Evolutionary conservation across 2,329 filamentous ascomycete genomes (phyloP).

Genomic region (Aspergillus fumigatiaffinis): DNA sequence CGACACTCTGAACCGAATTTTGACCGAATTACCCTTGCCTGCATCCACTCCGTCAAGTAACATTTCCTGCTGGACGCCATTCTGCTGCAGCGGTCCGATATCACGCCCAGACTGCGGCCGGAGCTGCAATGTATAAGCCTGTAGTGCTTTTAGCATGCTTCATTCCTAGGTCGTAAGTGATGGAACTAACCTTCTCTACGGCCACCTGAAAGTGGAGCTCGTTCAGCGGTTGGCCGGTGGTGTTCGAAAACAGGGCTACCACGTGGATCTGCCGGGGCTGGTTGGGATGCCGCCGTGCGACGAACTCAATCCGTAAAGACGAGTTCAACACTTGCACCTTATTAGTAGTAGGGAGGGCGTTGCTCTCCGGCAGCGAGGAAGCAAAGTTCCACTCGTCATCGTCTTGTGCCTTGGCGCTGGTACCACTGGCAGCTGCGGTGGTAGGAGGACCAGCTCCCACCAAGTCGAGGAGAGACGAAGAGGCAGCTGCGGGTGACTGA

Average conservation of each 20-base stretch:
- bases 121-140: conserved; percentile 78
- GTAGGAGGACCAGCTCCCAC: conserved; percentile 20
- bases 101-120: conserved; percentile 79
- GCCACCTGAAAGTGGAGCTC: conserved; percentile 89
- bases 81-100: conserved; percentile 66
- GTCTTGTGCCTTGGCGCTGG: conserved; percentile 43
- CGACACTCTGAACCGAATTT: conserved; percentile 82
- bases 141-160: conserved; percentile 9
- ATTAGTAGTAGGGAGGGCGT: conserved; percentile 56
- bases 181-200: conserved; percentile 72
- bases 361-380: conserved; percentile 69
- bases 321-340: conserved; percentile 66
- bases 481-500: conserved; percentile 15
- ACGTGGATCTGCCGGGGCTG: conserved; percentile 61
- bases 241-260: conserved; percentile 79
- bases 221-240: conserved; percentile 63
- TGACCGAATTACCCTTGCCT: conserved; percentile 72
- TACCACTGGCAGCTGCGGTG: conserved; percentile 19
- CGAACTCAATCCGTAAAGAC: conserved; percentile 67
- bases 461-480: conserved; percentile 33
- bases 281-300: conserved; percentile 57
- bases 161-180: neutral
- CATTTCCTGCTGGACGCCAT: conserved; percentile 79
- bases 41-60: conserved; percentile 69
- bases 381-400: conserved; percentile 96